Base-by-base conservation (phyloP, 805 yeast species). In the Metschnikowia colocasiae region DNA sequence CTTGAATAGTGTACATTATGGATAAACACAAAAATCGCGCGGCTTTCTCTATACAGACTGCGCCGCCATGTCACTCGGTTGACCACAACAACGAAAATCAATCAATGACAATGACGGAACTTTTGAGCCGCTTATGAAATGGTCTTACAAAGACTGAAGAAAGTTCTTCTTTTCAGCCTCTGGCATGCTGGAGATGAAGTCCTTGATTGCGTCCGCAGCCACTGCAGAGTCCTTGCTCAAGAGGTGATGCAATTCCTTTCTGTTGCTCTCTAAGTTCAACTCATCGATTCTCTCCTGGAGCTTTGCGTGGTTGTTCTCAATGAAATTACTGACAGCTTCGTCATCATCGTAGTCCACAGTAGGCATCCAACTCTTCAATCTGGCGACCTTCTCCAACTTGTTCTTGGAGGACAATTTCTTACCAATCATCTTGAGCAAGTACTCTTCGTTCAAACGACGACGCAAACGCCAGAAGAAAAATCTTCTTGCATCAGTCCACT, bases 401-500 rank as follows among this genome's bases (percentile, higher is more conserved):
- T 85, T 76, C 46, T 70, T 66, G 43, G 81, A 73, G 30, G 64
- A 62, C 47, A 86, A 66, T 49, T 81, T 83, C 48, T 80, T 82
- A 45, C 81, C 80, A 56, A 91, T 79, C 63, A 86, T 79, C 67
- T 79, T 82, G 66, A 89, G 73, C 64, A 92, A 74, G 69, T 89
- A 88, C 68, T 88, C 95, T 71, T 94, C 99, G 64, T 87, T 84
- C 68, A 94, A 75, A 68, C 97, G 88, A 73, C 99, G 85, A 74
- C 97, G 87, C 52, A 89, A 80, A 71, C 99, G 84, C 99, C 99
- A 94, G 94, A 88, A 94, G 83, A 94, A 94, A 82, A 79, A 87
- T 62, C 98, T 83, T 77, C 99, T 88, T 26, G 97, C 80, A 43
- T 90, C 78, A 39, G 69, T 67, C 97, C 97, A 91, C 60, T 85